Base-by-base conservation (phyloP, 306 rosid species). In the Vigna angularis region DNA sequence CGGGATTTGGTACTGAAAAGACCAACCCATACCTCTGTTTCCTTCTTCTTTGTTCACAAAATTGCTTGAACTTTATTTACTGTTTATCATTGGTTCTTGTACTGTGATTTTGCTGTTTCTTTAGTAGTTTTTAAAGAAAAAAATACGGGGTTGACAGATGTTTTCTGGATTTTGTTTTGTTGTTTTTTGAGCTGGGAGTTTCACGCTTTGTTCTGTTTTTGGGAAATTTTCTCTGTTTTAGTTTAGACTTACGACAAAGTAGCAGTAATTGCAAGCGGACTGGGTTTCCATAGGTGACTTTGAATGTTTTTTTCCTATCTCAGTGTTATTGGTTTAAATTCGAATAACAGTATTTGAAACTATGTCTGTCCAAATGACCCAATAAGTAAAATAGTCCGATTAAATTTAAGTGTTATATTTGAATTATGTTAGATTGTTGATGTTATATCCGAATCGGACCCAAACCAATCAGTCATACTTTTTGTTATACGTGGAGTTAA, bases 1-100 rank as follows among this genome's bases (percentile, higher is more conserved):
- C 95, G 88, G 47, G 95, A 92, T 85, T 90, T 92, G 93, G 97
- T 92, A 88, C 30, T 8, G 40, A 82, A 71, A 84, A 67, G 61
- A 72, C 69, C 85, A 77, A 52, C 55, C 72, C 62, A 38, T 52
- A 67, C 32, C 79, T 53, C 70, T 69, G 64, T 52, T 32, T 64
- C 70, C 42, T 32, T 24, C 24, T 3, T 32, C 11, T 26, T 32
- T 74, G 12, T 12, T 63, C 24, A 18, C 42, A 57, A 30, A 81
- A n/a, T 38, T 36, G 50, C 14, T 28, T 30, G 34, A 30, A 30
- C 34, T 30, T 30, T 30, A 4, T 30, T 3, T 0, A 30, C 34
- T 30, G 52, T 20, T 59, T 58, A 9, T 49, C 14, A 42, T 32
- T 44, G 47, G 4, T 72, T 42, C 1, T 52, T 24, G 10, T 7